Conservation (phyloP, 139 green algal genomes). For the Chlorella sorokiniana region DNA sequence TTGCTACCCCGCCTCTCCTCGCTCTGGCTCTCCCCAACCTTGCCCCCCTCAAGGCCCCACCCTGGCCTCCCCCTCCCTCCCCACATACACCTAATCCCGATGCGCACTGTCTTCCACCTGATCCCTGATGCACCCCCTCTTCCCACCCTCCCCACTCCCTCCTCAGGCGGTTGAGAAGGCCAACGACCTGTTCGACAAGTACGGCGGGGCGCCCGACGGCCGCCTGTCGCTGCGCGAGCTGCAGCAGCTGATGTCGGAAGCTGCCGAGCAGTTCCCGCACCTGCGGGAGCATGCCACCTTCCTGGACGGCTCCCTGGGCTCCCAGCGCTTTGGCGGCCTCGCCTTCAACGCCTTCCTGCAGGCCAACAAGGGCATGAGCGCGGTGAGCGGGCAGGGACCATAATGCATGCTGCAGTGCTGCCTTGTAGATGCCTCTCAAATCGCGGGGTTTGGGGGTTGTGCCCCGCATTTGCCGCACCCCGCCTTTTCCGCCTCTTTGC, state of each 20-base stretch:
- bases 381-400: background rate
- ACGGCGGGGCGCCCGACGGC: conserved; percentile 60
- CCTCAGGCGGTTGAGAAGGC: conserved; percentile 54
- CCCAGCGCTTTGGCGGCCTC: conserved; percentile 49
- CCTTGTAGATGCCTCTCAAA: too few relatives aligned
- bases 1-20: too few relatives aligned
- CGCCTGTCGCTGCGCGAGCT: conserved; percentile 51
- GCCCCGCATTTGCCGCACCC: too few relatives aligned
- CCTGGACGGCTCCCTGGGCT: conserved; percentile 59
- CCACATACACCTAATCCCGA: too few relatives aligned
- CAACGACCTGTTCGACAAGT: conserved; percentile 66
- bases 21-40: too few relatives aligned
- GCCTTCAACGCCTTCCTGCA: conserved; percentile 37
- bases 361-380: conserved; percentile 12
- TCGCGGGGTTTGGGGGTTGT: too few relatives aligned
- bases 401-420: background rate
- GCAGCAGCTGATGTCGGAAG: conserved; percentile 52
- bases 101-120: too few relatives aligned
- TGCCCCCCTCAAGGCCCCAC: too few relatives aligned
- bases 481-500: too few relatives aligned
- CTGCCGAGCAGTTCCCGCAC: conserved; percentile 76
- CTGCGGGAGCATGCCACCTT: conserved; percentile 80
- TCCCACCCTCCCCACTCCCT: background rate
- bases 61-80: too few relatives aligned
- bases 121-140: too few relatives aligned